phyloP scores from a whole-genome alignment of 2,329 filamentous ascomycete species.

The Fusarium sp. region DNA sequence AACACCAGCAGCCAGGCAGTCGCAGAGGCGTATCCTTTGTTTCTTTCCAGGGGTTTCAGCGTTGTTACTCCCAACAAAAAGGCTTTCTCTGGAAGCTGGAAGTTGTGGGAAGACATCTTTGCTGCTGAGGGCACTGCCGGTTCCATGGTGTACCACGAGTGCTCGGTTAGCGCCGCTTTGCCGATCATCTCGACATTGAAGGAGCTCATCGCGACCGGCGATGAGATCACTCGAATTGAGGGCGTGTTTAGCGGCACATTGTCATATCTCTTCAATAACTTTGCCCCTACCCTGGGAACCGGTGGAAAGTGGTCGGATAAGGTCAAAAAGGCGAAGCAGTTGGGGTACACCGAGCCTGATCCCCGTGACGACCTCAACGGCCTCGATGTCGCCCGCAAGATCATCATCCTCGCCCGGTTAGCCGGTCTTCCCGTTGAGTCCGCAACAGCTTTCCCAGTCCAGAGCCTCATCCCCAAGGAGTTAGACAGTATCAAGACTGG shows the following conservation, averaged over 20 bases:
- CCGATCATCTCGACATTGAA: constrained; percentile 94
- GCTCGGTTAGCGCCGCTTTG: constrained; percentile 91
- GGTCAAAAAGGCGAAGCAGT: constrained; percentile 89
- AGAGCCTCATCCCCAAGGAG: constrained; percentile 90
- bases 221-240: constrained; percentile 91
- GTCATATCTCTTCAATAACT: constrained; percentile 98
- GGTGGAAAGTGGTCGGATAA: constrained; percentile 91
- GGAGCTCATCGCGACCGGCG: constrained; percentile 91
- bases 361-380: constrained; percentile 89
- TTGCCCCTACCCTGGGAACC: constrained; percentile 80
- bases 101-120: constrained; percentile 91
- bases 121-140: constrained; percentile 74
- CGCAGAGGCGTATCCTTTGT: constrained; percentile 83
- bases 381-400: constrained; percentile 89
- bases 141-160: constrained; percentile 93
- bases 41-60: constrained; percentile 85
- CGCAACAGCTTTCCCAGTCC: constrained; percentile 90
- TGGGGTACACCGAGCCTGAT: constrained; percentile 93
- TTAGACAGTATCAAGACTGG: constrained; percentile 81
- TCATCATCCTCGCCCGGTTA: constrained; percentile 94
- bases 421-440: constrained; percentile 86
- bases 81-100: constrained; percentile 85
- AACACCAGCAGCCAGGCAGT: constrained; percentile 94
- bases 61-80: constrained; percentile 99
- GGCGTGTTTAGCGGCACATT: constrained; percentile 98